phyloP scores from a whole-genome alignment of 2,329 filamentous ascomycete species.

The Hansfordia pulvinata region DNA sequence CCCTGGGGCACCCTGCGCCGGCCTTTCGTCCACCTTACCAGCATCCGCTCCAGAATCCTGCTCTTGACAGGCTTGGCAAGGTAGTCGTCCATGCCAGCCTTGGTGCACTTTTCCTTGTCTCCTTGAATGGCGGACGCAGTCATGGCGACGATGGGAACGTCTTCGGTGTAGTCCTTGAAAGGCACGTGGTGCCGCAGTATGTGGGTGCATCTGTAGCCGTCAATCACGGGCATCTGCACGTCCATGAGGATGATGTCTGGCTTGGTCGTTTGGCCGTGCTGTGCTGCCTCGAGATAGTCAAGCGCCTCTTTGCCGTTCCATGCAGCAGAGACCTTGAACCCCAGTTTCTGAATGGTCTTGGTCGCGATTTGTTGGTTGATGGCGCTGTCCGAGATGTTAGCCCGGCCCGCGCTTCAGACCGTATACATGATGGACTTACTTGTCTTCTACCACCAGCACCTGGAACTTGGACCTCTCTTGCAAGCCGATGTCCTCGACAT shows the following conservation, averaged over 20 bases:
- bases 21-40: conserved; percentile 49
- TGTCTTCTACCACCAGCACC: conserved; percentile 71
- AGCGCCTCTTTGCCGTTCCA: conserved; percentile 73
- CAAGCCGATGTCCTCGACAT: conserved; percentile 34
- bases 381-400: conserved; percentile 21
- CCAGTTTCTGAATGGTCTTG: conserved; percentile 60
- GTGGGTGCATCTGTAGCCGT: conserved; percentile 67
- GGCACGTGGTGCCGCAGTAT: conserved; percentile 54
- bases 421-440: conserved; percentile 31
- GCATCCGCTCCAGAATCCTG: conserved; percentile 53
- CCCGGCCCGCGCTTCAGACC: neutral
- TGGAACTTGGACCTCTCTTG: conserved; percentile 49
- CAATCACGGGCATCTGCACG: conserved; percentile 63
- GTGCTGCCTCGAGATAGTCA: conserved; percentile 51
- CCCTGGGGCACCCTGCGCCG: conserved; percentile 12
- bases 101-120: conserved; percentile 59
- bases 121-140: conserved; percentile 68
- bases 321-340: conserved; percentile 55
- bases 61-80: conserved; percentile 62
- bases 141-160: conserved; percentile 70
- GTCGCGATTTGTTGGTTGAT: conserved; percentile 68
- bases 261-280: conserved; percentile 33
- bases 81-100: conserved; percentile 66
- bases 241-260: conserved; percentile 72
- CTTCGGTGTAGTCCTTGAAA: conserved; percentile 43